Conservation (phyloP, 2,329 filamentous ascomycete genomes). For the Dactylellina drechsleri region DNA sequence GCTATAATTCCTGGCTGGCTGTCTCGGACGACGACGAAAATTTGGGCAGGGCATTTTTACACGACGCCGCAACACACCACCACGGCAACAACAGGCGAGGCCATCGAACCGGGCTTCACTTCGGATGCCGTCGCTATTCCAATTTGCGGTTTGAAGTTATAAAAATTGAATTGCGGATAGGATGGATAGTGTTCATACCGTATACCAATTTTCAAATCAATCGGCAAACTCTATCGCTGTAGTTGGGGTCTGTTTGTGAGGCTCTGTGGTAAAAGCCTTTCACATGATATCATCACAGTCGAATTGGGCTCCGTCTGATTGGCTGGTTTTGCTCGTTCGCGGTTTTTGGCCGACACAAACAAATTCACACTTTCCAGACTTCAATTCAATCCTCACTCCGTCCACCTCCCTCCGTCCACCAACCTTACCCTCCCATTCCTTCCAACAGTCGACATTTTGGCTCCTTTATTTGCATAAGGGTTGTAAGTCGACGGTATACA, state of each 20-base stretch:
- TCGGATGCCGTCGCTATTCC: conserved; percentile 10
- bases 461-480: not conserved
- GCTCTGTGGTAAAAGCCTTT: conserved; percentile 1
- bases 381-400: conserved; percentile 10
- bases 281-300: conserved; percentile 54
- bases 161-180: not conserved
- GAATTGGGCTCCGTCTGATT: conserved; percentile 43
- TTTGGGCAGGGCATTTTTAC: conserved; percentile 52
- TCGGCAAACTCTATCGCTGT: not conserved
- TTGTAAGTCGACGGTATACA: conserved; percentile 1
- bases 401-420: conserved; percentile 18
- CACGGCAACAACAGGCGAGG: conserved; percentile 32
- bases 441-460: conserved; percentile 7
- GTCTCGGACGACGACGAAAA: conserved; percentile 53
- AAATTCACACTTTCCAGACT: conserved; percentile 43
- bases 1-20: not conserved
- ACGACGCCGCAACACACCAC: conserved; percentile 43
- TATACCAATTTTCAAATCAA: not conserved
- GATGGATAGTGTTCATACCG: not conserved
- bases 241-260: not conserved
- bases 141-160: not conserved
- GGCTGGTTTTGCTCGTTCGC: conserved; percentile 34
- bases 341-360: conserved; percentile 53
- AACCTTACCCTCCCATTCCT: not conserved
- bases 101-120: not conserved